Evolutionary conservation across 2,329 filamentous ascomycete genomes (phyloP).

Genomic region (Aspergillus alliaceus): DNA sequence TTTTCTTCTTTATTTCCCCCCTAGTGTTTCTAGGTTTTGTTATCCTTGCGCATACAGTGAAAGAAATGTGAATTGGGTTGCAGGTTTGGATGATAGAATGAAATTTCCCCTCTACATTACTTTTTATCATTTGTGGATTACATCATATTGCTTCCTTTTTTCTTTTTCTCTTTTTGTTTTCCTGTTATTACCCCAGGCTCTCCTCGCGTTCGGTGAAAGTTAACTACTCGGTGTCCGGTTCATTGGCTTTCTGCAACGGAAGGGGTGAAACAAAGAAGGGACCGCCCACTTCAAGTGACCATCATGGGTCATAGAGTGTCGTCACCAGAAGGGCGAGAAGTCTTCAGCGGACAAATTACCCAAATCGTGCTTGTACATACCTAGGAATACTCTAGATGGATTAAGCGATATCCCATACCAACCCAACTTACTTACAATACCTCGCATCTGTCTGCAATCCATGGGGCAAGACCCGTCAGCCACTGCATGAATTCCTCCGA

Average conservation of each 20-base stretch:
- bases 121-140: not conserved
- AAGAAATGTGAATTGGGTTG: not conserved
- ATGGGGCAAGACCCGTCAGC: not conserved
- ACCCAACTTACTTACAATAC: not conserved
- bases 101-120: not conserved
- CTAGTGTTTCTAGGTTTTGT: not conserved
- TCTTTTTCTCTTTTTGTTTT: not conserved
- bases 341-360: not conserved
- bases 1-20: not conserved
- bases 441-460: not conserved
- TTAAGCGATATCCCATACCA: not conserved
- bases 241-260: not conserved
- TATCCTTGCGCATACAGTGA: not conserved
- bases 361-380: not conserved
- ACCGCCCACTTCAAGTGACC: not conserved
- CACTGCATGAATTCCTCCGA: constrained; percentile 1
- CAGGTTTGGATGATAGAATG: not conserved
- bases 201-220: not conserved
- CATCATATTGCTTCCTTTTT: not conserved
- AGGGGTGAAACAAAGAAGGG: constrained; percentile 2
- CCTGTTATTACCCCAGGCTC: too few relatives aligned
- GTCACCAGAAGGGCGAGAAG: not conserved
- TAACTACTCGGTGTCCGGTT: not conserved
- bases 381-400: not conserved
- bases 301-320: not conserved